Conservation (phyloP, 2,329 filamentous ascomycete species). For the Diaporthe citriasiana region DNA sequence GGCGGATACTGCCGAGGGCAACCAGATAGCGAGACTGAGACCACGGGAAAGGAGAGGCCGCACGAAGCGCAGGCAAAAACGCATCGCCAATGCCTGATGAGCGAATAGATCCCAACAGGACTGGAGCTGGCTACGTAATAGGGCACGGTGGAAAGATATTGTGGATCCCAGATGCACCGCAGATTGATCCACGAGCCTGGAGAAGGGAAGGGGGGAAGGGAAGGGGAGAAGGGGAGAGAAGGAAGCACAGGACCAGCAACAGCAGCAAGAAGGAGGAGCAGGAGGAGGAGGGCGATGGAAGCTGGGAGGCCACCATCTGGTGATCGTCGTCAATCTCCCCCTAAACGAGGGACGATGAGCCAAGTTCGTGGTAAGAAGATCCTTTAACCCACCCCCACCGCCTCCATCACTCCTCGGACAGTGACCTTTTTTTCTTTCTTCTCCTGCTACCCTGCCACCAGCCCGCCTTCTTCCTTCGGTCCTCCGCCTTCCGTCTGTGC, state of each 20-base stretch:
- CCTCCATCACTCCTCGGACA: slow-evolving; percentile 18
- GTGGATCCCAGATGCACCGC: slow-evolving; percentile 17
- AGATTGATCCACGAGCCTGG: slow-evolving; percentile 9
- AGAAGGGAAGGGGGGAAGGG: background rate
- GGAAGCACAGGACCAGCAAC: background rate
- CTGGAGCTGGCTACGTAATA: slow-evolving; percentile 31
- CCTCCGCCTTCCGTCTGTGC: background rate
- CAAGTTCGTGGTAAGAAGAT: slow-evolving; percentile 35
- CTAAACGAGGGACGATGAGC: slow-evolving; percentile 37
- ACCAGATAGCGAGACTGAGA: slow-evolving; percentile 5
- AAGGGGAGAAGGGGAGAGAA: background rate
- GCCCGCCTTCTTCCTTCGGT: background rate
- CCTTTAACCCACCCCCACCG: slow-evolving; percentile 31
- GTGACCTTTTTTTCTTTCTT: background rate
- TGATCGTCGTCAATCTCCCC: slow-evolving; percentile 40
- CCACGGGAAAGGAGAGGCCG: slow-evolving; percentile 3
- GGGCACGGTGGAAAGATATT: background rate
- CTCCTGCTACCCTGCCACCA: background rate
- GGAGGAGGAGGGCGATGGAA: background rate
- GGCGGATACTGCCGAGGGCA: background rate
- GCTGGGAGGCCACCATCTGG: slow-evolving; percentile 8
- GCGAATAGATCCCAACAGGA: slow-evolving; percentile 18
- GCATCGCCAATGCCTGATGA: slow-evolving; percentile 2
- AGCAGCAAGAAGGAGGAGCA: background rate
- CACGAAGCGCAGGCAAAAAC: slow-evolving; percentile 9